Evolutionary conservation across 176 grass and related monocot species (phyloP), one percentile per base, ranked within the genome.

Genomic region (Triticum monococcum): DNA sequence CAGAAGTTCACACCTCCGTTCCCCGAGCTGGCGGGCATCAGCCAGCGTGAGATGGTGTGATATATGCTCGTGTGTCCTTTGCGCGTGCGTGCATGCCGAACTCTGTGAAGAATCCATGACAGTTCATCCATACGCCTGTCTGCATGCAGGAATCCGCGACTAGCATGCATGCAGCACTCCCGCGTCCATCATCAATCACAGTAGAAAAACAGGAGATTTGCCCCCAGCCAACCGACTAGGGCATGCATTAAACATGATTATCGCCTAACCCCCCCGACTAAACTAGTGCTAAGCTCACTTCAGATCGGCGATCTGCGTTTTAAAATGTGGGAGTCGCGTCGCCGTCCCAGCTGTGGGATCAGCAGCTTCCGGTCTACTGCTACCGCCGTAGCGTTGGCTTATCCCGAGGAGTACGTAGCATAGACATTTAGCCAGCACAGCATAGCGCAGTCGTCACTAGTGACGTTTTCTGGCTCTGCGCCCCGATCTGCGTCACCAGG

Each of bases 241-340:
- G 40, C 40, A 81, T 35, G 41, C 25, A 31, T 35, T 81, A 81
- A 81, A 35, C 79, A 68, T 81, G 79, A 7, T 81, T 67, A 67
- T 68, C 63, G 37, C 36, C 78, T 9, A 5, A 62, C 3, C n/a
- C 13, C 1, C 24, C 64, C 2, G 64, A 82, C 14, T 54, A 69
- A 82, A 82, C 2, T 81, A 68, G 46, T 50, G 16, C 50, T 54
- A 16, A 10, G 31, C 33, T 40, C 35, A 37, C 68, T 54, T 59
- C 4, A 23, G 37, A 12, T 20, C 16, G 24, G n/a, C 13, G 77
- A 64, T 23, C 40, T 37, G 32, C 33, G 31, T 70, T 38, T 41
- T 72, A 22, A 22, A 71, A 72, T 40, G 18, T 1, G 43, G 5
- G 70, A 45, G 12, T 52, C 4, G 3, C 20, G 30, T 77, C 28